phyloP scores from a whole-genome alignment of 2,329 filamentous ascomycete species.

The Venturiaceae sp. region DNA sequence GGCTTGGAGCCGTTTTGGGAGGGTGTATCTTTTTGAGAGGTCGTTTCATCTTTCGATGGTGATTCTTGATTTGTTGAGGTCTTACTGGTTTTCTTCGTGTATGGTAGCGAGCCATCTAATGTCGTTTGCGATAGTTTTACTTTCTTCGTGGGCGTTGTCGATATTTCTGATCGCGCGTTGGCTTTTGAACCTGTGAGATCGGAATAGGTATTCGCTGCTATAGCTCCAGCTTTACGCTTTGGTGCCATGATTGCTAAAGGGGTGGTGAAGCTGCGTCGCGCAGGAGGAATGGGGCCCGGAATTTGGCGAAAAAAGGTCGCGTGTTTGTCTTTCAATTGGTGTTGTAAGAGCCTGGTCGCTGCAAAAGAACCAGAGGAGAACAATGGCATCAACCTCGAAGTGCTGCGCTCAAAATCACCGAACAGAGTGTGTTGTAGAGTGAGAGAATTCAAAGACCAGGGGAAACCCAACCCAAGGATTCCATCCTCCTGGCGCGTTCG shows the following conservation, averaged over 20 bases:
- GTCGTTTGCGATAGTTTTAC: conserved; percentile 14
- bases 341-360: not conserved
- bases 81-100: not conserved
- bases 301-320: not conserved
- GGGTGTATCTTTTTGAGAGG: not conserved
- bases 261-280: not conserved
- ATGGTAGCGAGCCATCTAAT: not conserved
- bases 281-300: not conserved
- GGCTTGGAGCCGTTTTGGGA: conserved; percentile 11
- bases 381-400: not conserved
- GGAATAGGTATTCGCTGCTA: conserved; percentile 20
- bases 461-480: too few relatives aligned
- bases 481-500: too few relatives aligned
- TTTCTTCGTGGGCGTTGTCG: conserved; percentile 14
- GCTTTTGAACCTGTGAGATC: conserved; percentile 21
- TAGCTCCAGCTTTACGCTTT: conserved; percentile 20
- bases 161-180: conserved; percentile 26
- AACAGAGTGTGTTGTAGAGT: too few relatives aligned
- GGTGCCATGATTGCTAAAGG: conserved; percentile 17
- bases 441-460: too few relatives aligned
- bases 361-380: not conserved
- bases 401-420: too few relatives aligned
- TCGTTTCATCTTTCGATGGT: not conserved
- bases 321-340: not conserved
- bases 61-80: not conserved